Evolutionary conservation across 2,329 filamentous ascomycete species (phyloP), one percentile per base, ranked within the genome.

Genomic region (Sclerotinia borealis): DNA sequence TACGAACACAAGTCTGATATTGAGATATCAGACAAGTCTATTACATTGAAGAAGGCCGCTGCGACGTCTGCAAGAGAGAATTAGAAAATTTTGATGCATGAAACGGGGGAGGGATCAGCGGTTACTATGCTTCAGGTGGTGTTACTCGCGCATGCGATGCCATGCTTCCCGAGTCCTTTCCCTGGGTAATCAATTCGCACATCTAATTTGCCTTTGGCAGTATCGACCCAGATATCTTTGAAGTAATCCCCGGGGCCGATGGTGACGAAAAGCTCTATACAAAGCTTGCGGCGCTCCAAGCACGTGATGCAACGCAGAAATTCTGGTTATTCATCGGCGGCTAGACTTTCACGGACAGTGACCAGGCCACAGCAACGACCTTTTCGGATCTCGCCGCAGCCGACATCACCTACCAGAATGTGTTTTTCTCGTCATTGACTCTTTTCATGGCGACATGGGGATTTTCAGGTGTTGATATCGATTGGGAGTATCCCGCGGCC

Each of bases 161-260:
- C 31, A 34, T 34, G 31, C 31, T 34, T 34, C 31, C 31, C 31
- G 31, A 34, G 31, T 34, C 31, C 4, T 34, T 34, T 34, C 31
- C 31, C 31, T 9, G 9, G 31, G 31, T 4, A 34, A 34, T 34
- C 9, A 5, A 34, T 34, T 34, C 70, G 2, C 73, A 75, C 41
- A 29, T 78, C 36, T 76, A 77, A 66, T 76, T 60, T 31, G 76
- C 78, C 0, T 81, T 80, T 60, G 76, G 74, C 1, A 75, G 74
- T 27, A 75, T 81, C 56, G 73, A 80, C 47, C 75, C 78, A 0
- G 58, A 52, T 0, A 74, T 73, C 1, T 77, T 70, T 54, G 61
- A 66, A 0, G 63, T 72, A 3, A 74, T 74, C 67, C 67, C 76
- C 0, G 75, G 72, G 65, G 65, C 70, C 34, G 15, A 25, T 36